Evolutionary conservation across 2,329 filamentous ascomycete genomes (phyloP), one percentile per base, ranked within the genome.

Genomic region (Cytospora schulzeri): DNA sequence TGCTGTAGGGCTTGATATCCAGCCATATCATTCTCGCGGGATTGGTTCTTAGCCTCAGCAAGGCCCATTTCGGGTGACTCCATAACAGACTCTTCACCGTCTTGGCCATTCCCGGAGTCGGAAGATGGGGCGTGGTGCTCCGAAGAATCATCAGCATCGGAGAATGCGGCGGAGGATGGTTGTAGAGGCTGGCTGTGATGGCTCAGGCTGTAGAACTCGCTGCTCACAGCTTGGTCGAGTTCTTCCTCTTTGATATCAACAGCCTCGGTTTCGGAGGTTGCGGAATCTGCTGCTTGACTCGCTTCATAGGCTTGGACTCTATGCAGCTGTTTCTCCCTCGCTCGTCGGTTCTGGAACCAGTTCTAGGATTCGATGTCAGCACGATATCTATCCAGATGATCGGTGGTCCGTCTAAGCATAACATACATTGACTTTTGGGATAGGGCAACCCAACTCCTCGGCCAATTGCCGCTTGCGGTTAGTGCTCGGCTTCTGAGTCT

Each of bases 341-440:
- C 86, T 59, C 87, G 81, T 65, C 87, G 79, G 72, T 89, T 89
- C 69, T 89, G 87, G 71, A 89, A 89, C 87, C 87, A 89, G 72
- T 89, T 89, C 86, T 89, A 60, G 12, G 26, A 28, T 31, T 8
- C 66, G 35, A 22, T 22, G 73, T 80, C 71, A 79, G 76, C 65
- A 22, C 22, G 41, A 24, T 9, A 35, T 33, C 33, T 22, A 35
- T 33, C 33, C n/a, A 26, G 55, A 33, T 28, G 52, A 6, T 38
- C 17, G 22, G 54, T 62, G 31, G 19, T 22, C 17, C 17, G 33
- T 51, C n/a, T n/a, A 9, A 9, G 9, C 29, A 31, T 33, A 22
- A 51, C 62, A 8, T 60, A 67, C 66, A 7, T 67, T 67, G 52
- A 67, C 63, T 60, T 65, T 67, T 17, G 66, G 63, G 45, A 67